These are phyloP conservation scores for Hibiscus trionum DNA, from an alignment of 345 rosid species.

Conservation along the genomic window DNA sequence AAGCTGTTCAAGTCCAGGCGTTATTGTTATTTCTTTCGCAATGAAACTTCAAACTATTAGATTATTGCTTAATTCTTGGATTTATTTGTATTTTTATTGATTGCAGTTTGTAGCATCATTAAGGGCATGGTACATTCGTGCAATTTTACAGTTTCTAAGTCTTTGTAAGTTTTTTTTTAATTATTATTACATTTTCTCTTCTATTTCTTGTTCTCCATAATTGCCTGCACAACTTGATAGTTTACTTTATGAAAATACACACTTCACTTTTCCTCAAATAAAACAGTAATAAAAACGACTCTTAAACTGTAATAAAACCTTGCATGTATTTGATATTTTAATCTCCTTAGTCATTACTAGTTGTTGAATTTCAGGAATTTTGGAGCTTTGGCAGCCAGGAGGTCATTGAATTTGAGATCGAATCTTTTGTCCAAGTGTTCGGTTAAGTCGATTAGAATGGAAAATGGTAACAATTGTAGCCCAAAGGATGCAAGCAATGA, in stretches of 20 bases:
- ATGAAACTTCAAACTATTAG: too few species aligned
- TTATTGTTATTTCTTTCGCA: too few species aligned
- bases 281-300: neutral
- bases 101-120: too few species aligned
- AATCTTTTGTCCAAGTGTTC: constrained; percentile 22
- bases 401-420: constrained; percentile 17
- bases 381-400: constrained; percentile 26
- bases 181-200: neutral
- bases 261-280: neutral
- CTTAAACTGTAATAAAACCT: neutral
- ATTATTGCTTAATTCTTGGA: too few species aligned
- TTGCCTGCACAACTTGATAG: neutral
- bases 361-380: constrained; percentile 27
- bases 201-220: neutral
- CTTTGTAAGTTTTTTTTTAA: neutral
- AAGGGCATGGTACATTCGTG: too few species aligned
- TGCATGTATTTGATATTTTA: neutral
- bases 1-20: neutral
- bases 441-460: constrained; percentile 37
- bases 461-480: constrained; percentile 13
- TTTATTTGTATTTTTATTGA: too few species aligned
- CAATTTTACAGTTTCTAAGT: too few species aligned
- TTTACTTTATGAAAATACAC: neutral
- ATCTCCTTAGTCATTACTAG: neutral
- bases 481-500: constrained; percentile 15